These are phyloP conservation scores for Brassica balearica DNA, from an alignment of 441 rosid species.

Conservation along the genomic window DNA sequence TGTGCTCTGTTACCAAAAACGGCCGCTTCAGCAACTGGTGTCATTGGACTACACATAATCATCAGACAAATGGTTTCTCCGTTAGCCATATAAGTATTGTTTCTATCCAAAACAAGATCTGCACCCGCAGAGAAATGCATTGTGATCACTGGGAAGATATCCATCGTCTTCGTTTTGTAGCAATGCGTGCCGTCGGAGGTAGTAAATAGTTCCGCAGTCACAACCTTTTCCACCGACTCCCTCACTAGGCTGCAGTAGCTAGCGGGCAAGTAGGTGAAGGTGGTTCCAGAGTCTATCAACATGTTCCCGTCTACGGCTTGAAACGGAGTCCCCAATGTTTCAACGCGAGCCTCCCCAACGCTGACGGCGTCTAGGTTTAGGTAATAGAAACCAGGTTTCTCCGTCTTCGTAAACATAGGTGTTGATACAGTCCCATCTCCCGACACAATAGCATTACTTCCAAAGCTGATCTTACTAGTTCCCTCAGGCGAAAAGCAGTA, in stretches of 20 bases:
- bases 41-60: background rate
- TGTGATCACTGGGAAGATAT: background rate
- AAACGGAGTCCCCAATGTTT: background rate
- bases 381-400: background rate
- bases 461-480: background rate
- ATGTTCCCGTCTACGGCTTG: background rate
- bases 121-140: background rate
- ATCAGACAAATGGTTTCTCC: background rate
- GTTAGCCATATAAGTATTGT: background rate
- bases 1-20: background rate
- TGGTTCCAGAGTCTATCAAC: background rate
- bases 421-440: constrained; percentile 2
- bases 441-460: background rate
- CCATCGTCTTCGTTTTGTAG: background rate
- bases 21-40: background rate
- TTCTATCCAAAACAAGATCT: background rate
- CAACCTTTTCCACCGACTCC: background rate
- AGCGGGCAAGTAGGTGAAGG: background rate
- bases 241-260: constrained; percentile 4
- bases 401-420: background rate
- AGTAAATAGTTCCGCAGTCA: background rate
- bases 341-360: background rate
- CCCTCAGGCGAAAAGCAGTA: background rate
- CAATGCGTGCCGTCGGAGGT: background rate
- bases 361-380: constrained; percentile 3